Evolutionary conservation across 805 yeast genomes (phyloP).

Genomic region (Candida silvicultrix): DNA sequence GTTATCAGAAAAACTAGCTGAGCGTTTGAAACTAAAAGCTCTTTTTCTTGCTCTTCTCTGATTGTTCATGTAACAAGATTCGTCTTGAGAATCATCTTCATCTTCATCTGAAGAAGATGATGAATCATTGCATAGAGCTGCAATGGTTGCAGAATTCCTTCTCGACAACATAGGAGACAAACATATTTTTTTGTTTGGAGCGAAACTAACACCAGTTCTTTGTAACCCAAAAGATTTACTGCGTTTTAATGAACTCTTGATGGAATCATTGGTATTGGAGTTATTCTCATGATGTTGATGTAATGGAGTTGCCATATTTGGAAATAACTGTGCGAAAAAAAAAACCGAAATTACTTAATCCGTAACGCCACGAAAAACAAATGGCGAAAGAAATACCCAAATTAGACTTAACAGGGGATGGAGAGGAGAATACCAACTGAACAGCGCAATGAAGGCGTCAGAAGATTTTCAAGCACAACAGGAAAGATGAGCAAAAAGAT

Average conservation of each 20-base stretch:
- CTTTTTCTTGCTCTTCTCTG: slow-evolving; percentile 23
- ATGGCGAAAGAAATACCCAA: neutral
- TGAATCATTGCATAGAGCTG: slow-evolving; percentile 11
- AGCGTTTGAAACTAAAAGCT: slow-evolving; percentile 17
- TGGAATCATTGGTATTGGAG: neutral
- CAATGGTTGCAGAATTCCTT: slow-evolving; percentile 14
- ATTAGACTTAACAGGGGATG: slow-evolving; percentile 1
- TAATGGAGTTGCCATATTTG: neutral
- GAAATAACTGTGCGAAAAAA: neutral
- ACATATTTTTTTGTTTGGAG: slow-evolving; percentile 19
- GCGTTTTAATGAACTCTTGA: slow-evolving; percentile 11
- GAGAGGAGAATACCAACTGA: too few relatives aligned
- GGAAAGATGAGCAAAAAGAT: neutral
- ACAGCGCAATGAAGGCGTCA: slow-evolving; percentile 27
- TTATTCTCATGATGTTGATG: neutral
- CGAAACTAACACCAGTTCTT: slow-evolving; percentile 10
- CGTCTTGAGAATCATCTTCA: slow-evolving; percentile 16
- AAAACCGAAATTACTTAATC: neutral
- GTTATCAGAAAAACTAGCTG: slow-evolving; percentile 13
- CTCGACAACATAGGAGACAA: slow-evolving; percentile 13
- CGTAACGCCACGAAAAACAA: neutral
- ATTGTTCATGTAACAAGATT: slow-evolving; percentile 14
- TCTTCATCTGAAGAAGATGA: slow-evolving; percentile 15
- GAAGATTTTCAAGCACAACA: slow-evolving; percentile 2
- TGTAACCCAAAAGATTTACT: slow-evolving; percentile 14